A percentile compares a stretch with the other conserved stretches of the same genome.
These are phyloP conservation scores for Striga asiatica DNA, from an alignment of 257 asterid species.

Conservation along the genomic window DNA sequence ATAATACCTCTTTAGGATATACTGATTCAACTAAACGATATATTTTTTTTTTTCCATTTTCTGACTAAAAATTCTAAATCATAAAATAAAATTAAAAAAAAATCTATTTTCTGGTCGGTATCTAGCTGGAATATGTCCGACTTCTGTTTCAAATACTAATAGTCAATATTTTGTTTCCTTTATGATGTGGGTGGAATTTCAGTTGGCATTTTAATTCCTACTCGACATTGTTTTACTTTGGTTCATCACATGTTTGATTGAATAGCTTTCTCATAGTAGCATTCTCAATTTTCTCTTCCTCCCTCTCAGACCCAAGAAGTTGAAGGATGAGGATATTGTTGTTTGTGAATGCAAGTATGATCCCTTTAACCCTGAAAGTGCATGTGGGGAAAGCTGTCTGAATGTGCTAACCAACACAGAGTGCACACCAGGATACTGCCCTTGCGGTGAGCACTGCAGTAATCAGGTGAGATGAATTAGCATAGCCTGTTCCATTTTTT, in stretches of 20 bases:
- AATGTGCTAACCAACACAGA: slow-evolving; percentile 85
- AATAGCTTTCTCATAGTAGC: background rate
- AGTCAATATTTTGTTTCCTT: too few species aligned
- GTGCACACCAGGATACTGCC: slow-evolving; percentile 82
- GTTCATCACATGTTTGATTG: background rate
- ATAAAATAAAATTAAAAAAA: background rate
- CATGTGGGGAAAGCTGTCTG: slow-evolving; percentile 90
- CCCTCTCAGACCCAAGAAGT: slow-evolving; percentile 39
- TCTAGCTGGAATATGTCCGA: too few species aligned
- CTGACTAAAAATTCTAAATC: background rate
- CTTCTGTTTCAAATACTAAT: too few species aligned
- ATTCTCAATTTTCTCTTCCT: background rate
- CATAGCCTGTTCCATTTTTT: background rate
- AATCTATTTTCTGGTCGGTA: too few species aligned
- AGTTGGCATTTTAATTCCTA: background rate
- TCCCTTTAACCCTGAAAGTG: slow-evolving; percentile 52
- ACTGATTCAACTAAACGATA: background rate
- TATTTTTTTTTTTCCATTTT: too few species aligned
- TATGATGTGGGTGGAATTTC: too few species aligned
- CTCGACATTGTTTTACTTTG: background rate
- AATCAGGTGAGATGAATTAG: slow-evolving; percentile 54
- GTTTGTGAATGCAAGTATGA: slow-evolving; percentile 71
- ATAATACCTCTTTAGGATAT: background rate
- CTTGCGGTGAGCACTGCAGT: slow-evolving; percentile 54
- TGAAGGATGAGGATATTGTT: slow-evolving; percentile 72